Evolutionary conservation across 2,329 filamentous ascomycete species (phyloP), one percentile per base, ranked within the genome.

Genomic region (Botrytis byssoidea): DNA sequence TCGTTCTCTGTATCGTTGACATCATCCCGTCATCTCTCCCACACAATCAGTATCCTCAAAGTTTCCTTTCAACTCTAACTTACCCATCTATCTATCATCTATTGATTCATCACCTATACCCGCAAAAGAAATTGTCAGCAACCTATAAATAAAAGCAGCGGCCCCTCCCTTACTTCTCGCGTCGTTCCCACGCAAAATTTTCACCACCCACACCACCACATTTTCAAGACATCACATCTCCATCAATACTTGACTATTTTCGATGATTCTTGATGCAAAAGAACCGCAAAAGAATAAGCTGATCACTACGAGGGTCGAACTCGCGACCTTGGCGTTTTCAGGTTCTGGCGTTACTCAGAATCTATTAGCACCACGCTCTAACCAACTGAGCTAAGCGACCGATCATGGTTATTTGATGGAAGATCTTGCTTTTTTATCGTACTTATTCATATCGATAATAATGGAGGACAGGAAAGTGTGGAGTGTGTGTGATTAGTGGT

Each of bases 361-460:
- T 0, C 44, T 48, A 68, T 68, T 68, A 68, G 66, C 66, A 68
- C 66, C 66, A 68, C 66, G 66, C 66, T 68, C 66, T 68, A 57
- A 68, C 66, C 66, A 68, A 29, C 66, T 68, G 66, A 68, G 66
- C 66, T 68, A 68, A 57, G 66, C 66, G 66, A 68, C 66, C 66
- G 8, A 8, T 55, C 20, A 1, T 55, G 46, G 32, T 55, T 51
- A 42, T 42, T 68, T 57, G 35, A 16, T 68, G 37, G 0, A 4
- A 0, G 14, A 3, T 0, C 0, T 0, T 0, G 1, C 0, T 10
- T 1, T 6, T 0, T 5, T 0, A 20, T 1, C 0, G 0, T 3
- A 29, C 22, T 42, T 68, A 68, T 55, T 8, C 7, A 3, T 14
- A 9, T 2, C 0, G 0, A 1, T 0, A 0, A 1, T 0, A 3